A percentile compares a stretch with the other conserved stretches of the same genome.
Conservation (phyloP, 768 basidiomycete genomes). For the Candolleomyces efflorescens region DNA sequence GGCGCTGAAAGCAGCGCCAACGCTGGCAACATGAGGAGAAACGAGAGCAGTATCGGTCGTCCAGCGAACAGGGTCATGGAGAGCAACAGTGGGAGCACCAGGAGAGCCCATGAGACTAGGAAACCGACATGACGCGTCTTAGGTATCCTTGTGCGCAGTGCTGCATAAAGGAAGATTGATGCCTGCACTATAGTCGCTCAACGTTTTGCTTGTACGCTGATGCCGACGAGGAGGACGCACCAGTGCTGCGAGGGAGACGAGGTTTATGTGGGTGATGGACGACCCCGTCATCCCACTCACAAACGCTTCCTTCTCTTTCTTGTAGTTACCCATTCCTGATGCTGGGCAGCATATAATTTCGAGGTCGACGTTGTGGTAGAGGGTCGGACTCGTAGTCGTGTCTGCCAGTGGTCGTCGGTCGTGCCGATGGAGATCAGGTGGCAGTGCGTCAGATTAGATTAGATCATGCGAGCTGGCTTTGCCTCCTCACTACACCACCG, state of each 20-base stretch:
- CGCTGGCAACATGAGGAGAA: conserved; percentile 43
- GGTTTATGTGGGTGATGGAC: conserved; percentile 61
- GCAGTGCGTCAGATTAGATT: background rate
- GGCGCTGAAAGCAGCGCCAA: conserved; percentile 41
- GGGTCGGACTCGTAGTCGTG: background rate
- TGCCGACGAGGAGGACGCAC: conserved; percentile 16
- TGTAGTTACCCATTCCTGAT: conserved; percentile 42
- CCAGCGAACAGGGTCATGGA: conserved; percentile 75
- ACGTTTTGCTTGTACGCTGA: background rate
- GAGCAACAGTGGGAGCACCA: conserved; percentile 75
- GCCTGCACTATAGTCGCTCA: conserved; percentile 36
- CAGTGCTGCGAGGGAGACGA: conserved; percentile 45
- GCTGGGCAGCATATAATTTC: background rate
- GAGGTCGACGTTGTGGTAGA: background rate
- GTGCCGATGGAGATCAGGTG: background rate
- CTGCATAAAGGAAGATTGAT: conserved; percentile 68
- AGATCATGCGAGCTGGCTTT: background rate
- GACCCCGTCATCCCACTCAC: conserved; percentile 74
- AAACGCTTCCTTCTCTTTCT: conserved; percentile 76
- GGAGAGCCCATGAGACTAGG: conserved; percentile 53
- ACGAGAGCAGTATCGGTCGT: conserved; percentile 47
- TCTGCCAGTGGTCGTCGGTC: background rate
- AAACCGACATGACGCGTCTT: conserved; percentile 33
- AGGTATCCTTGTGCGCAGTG: conserved; percentile 46
- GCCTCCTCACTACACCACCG: background rate